Conservation (phyloP, 257 asterid genomes). For the Solanum chilense region DNA sequence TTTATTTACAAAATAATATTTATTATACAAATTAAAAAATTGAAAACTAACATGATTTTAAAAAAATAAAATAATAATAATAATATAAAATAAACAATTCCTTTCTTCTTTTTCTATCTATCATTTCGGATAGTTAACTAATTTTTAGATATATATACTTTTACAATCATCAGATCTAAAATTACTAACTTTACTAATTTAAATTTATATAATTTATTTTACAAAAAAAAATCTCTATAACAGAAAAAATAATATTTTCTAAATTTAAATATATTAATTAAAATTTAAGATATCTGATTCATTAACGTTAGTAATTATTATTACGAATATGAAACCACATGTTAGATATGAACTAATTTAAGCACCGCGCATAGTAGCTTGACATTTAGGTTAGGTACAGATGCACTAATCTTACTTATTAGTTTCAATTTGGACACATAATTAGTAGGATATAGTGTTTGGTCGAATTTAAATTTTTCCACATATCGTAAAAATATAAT, state of each 20-base stretch:
- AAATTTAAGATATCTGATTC: background rate
- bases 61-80: too few species aligned
- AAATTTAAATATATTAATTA: background rate
- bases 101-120: background rate
- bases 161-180: background rate
- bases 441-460: too few species aligned
- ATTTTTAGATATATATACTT: too few species aligned
- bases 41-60: too few species aligned
- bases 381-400: background rate
- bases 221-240: background rate
- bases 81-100: background rate
- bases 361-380: background rate
- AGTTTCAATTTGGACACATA: background rate
- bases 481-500: background rate
- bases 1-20: too few species aligned
- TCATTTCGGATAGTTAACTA: background rate
- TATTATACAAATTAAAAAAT: too few species aligned
- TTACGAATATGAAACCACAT: background rate
- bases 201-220: background rate
- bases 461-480: too few species aligned
- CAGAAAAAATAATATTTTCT: background rate
- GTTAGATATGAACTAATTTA: background rate
- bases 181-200: background rate
- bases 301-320: background rate
- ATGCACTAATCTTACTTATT: background rate